Evolutionary conservation across 176 grass and related monocot species (phyloP).

Genomic region (Carex pumila): DNA sequence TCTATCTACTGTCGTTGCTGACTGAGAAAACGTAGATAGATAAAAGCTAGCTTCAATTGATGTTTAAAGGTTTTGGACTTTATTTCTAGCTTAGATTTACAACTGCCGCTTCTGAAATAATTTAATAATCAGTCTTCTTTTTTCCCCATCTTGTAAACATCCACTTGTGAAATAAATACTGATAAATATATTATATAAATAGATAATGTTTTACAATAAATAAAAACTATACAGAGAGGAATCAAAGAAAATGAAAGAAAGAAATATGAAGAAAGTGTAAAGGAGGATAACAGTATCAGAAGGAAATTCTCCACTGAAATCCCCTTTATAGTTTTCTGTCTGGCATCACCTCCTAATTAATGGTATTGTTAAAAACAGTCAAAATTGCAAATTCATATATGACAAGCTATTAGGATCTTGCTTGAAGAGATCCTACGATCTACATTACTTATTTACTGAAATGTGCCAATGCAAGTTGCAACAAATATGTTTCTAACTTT

Average conservation of each 20-base stretch:
- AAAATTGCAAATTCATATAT: background rate
- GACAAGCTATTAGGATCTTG: background rate
- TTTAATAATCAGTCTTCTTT: background rate
- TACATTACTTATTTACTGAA: background rate
- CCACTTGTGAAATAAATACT: background rate
- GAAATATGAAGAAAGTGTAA: background rate
- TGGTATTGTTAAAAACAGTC: background rate
- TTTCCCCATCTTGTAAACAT: background rate
- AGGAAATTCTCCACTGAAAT: background rate
- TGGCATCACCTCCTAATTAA: background rate
- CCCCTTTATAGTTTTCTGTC: background rate
- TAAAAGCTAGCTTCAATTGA: background rate
- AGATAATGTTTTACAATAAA: too few species aligned
- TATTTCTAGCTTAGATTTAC: background rate
- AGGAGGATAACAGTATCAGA: background rate
- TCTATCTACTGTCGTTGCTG: constrained; percentile 59
- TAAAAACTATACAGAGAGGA: background rate
- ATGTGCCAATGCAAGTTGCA: background rate
- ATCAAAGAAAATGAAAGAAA: background rate
- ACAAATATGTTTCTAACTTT: background rate
- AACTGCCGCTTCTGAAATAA: background rate
- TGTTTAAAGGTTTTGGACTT: background rate
- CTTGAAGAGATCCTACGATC: background rate
- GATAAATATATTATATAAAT: background rate
- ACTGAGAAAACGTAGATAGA: background rate